These are phyloP conservation scores for Diaporthe velutina DNA, from an alignment of 2,329 filamentous ascomycete genomes.

Conservation along the genomic window DNA sequence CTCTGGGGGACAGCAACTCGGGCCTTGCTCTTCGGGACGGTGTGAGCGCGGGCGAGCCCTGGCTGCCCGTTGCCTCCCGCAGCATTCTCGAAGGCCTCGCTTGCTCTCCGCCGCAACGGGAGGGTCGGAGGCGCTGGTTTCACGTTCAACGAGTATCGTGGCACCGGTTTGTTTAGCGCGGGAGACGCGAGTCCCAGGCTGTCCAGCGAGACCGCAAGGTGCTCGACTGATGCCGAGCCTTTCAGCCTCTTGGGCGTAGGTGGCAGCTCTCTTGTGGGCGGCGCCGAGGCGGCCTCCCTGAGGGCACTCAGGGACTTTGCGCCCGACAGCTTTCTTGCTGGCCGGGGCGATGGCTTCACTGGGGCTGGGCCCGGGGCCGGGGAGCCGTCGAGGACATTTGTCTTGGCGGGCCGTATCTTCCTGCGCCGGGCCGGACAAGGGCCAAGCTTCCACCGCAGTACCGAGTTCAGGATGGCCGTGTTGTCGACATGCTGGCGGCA, in stretches of 20 bases:
- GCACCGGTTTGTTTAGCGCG: neutral
- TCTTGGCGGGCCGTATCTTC: constrained; percentile 21
- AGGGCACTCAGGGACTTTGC: constrained; percentile 21
- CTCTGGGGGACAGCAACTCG: constrained; percentile 5
- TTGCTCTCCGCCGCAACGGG: constrained; percentile 5
- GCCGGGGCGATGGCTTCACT: neutral
- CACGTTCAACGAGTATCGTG: constrained; percentile 4
- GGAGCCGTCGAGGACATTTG: neutral
- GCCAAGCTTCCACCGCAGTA: constrained; percentile 12
- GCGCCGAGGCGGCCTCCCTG: constrained; percentile 20
- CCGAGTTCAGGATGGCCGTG: constrained; percentile 27
- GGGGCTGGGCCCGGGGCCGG: neutral
- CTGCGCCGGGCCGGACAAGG: constrained; percentile 6
- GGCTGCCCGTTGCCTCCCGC: neutral
- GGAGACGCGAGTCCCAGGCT: neutral
- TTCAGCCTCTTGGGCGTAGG: constrained; percentile 1
- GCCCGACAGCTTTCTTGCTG: constrained; percentile 7
- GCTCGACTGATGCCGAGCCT: neutral
- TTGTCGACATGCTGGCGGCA: constrained; percentile 36
- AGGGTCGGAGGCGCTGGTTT: neutral
- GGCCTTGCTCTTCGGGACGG: constrained; percentile 24
- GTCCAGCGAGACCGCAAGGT: constrained; percentile 3
- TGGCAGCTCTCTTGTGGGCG: constrained; percentile 19
- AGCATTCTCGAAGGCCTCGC: constrained; percentile 19
- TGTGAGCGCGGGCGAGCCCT: constrained; percentile 8